phyloP scores from a whole-genome alignment of 164 flowering plant species.

The Macadamia tetraphylla region DNA sequence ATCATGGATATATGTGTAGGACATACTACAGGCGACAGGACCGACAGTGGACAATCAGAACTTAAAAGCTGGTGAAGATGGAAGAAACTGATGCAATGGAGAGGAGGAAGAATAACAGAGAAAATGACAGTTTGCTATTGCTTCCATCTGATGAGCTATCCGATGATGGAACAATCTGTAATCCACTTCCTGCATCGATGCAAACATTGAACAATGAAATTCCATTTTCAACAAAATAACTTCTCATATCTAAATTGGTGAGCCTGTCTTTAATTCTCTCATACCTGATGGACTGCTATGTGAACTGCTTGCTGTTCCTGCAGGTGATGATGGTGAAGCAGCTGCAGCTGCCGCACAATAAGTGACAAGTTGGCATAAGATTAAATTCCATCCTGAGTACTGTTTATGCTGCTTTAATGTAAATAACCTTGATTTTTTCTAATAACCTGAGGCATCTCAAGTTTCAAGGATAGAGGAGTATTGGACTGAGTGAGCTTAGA shows the following conservation, averaged over 20 bases:
- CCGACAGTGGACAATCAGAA: background rate
- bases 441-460: background rate
- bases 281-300: background rate
- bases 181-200: slow-evolving; percentile 11
- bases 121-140: slow-evolving; percentile 6
- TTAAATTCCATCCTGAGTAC: background rate
- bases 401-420: too few relatives aligned
- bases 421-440: too few relatives aligned
- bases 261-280: background rate
- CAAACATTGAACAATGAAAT: slow-evolving; percentile 1
- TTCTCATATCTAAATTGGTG: background rate
- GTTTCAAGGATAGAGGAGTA: background rate
- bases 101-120: slow-evolving; percentile 8
- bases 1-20: background rate
- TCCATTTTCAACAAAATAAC: background rate
- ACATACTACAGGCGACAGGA: background rate
- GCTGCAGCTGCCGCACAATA: background rate
- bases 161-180: slow-evolving; percentile 5
- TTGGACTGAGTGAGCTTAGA: background rate
- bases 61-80: slow-evolving; percentile 3
- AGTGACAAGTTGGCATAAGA: background rate
- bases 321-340: background rate
- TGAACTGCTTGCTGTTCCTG: background rate
- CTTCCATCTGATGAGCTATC: slow-evolving; percentile 9
- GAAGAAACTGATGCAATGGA: slow-evolving; percentile 8